phyloP scores from a whole-genome alignment of 1,139 yeast genomes.

The Sugiyamaella xylanicola region DNA sequence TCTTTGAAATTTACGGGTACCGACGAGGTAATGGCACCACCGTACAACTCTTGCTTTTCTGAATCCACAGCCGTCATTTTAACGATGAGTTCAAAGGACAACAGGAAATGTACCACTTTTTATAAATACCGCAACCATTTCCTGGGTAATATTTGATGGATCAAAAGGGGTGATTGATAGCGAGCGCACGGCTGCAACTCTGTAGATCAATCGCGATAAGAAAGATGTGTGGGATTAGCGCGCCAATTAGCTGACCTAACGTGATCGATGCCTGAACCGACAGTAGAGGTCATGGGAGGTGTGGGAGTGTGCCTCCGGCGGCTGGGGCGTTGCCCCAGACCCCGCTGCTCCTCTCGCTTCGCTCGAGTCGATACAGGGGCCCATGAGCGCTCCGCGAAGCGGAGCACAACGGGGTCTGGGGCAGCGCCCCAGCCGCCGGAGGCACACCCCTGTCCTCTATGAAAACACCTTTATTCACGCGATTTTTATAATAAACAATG shows the following conservation, averaged over 20 bases:
- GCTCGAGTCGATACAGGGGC: too few relatives aligned
- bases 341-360: too few relatives aligned
- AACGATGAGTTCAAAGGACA: background rate
- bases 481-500: too few relatives aligned
- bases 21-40: conserved; percentile 69
- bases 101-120: background rate
- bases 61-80: conserved; percentile 6
- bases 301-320: too few relatives aligned
- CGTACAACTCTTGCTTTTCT: conserved; percentile 51
- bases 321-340: too few relatives aligned
- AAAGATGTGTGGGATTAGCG: background rate
- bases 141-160: background rate
- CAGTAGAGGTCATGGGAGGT: too few relatives aligned
- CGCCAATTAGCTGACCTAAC: background rate
- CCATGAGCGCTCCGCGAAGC: too few relatives aligned
- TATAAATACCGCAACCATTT: conserved; percentile 1
- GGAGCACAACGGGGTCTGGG: too few relatives aligned
- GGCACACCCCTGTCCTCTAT: too few relatives aligned
- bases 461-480: too few relatives aligned
- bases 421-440: too few relatives aligned
- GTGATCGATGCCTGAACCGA: too few relatives aligned
- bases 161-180: conserved; percentile 17
- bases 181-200: conserved; percentile 12
- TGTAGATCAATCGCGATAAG: conserved; percentile 8
- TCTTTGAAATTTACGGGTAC: conserved; percentile 64